A percentile compares a stretch with the other conserved stretches of the same genome.
Conservation (phyloP, 148 eudicot genomes). For the Hydrangea macrophylla region DNA sequence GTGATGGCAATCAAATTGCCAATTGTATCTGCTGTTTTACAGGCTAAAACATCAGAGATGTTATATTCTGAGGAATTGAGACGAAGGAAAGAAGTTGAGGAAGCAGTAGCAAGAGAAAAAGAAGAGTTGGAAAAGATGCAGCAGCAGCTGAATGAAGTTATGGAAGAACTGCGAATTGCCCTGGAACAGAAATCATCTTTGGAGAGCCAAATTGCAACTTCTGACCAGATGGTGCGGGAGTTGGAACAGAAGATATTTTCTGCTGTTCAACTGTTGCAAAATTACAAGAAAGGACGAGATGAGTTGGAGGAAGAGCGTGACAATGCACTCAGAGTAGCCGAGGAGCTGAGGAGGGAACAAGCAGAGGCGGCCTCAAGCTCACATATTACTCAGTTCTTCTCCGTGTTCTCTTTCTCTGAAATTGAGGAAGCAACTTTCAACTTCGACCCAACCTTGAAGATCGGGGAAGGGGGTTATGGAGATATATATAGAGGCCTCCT, state of each 20-base stretch:
- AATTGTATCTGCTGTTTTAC: slow-evolving; percentile 7
- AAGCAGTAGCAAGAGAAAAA: slow-evolving; percentile 42
- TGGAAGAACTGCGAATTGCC: slow-evolving; percentile 42
- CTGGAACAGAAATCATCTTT: slow-evolving; percentile 45
- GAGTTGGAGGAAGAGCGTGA: slow-evolving; percentile 61
- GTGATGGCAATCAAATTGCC: neutral
- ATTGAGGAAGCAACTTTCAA: slow-evolving; percentile 61
- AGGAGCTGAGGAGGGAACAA: slow-evolving; percentile 44
- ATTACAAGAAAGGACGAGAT: slow-evolving; percentile 67
- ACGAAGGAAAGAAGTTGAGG: slow-evolving; percentile 54
- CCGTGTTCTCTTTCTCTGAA: slow-evolving; percentile 61
- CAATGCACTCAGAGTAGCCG: slow-evolving; percentile 51
- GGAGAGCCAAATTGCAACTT: slow-evolving; percentile 48
- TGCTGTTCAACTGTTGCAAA: slow-evolving; percentile 62
- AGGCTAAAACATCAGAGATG: slow-evolving; percentile 42
- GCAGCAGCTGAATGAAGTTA: slow-evolving; percentile 31
- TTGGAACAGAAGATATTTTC: slow-evolving; percentile 62
- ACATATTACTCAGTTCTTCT: slow-evolving; percentile 38
- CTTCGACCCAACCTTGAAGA: slow-evolving; percentile 59
- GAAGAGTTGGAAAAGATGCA: slow-evolving; percentile 45
- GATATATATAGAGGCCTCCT: slow-evolving; percentile 58
- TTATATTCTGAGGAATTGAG: slow-evolving; percentile 51
- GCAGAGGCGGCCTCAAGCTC: slow-evolving; percentile 33
- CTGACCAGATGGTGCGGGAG: slow-evolving; percentile 42
- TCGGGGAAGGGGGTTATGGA: slow-evolving; percentile 87